A percentile compares a stretch with the other conserved stretches of the same genome.
phyloP scores from a whole-genome alignment of 345 rosid genomes.

The Limnanthes douglasii region DNA sequence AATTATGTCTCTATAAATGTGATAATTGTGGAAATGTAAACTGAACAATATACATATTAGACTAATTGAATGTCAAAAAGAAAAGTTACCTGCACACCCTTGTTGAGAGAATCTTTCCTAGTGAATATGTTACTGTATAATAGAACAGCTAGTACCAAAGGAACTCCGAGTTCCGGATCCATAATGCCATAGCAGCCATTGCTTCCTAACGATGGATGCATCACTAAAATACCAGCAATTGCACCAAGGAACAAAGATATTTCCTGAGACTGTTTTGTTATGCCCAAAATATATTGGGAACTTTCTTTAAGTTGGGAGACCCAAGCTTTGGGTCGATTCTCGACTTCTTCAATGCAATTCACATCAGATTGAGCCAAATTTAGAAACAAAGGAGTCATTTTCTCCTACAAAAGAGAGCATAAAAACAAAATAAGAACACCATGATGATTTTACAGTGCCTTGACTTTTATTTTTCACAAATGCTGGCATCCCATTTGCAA shows the following conservation, averaged over 20 bases:
- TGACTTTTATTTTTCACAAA: no score
- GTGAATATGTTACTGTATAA: constrained; percentile 66
- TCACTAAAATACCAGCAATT: constrained; percentile 47
- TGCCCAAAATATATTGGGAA: constrained; percentile 26
- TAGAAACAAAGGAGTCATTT: constrained; percentile 28
- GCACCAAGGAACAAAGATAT: constrained; percentile 52
- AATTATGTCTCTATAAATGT: constrained; percentile 1
- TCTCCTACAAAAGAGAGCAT: constrained; percentile 34
- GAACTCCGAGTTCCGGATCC: constrained; percentile 65
- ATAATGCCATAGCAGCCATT: constrained; percentile 29
- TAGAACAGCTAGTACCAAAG: constrained; percentile 54
- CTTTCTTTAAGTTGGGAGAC: constrained; percentile 49
- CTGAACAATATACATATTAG: constrained; percentile 3
- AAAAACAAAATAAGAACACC: no score
- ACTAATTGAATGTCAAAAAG: constrained; percentile 7
- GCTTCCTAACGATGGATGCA: constrained; percentile 46
- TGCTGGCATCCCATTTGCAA: no score
- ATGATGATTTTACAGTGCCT: no score
- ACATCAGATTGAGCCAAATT: constrained; percentile 27
- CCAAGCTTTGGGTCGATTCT: constrained; percentile 28
- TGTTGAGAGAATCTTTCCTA: constrained; percentile 23
- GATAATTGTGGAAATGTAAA: constrained; percentile 7
- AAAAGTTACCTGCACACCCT: constrained; percentile 45
- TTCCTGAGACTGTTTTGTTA: constrained; percentile 39
- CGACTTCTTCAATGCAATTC: constrained; percentile 20